These are phyloP conservation scores for Salix udensis DNA, from an alignment of 345 rosid species.

Conservation along the genomic window DNA sequence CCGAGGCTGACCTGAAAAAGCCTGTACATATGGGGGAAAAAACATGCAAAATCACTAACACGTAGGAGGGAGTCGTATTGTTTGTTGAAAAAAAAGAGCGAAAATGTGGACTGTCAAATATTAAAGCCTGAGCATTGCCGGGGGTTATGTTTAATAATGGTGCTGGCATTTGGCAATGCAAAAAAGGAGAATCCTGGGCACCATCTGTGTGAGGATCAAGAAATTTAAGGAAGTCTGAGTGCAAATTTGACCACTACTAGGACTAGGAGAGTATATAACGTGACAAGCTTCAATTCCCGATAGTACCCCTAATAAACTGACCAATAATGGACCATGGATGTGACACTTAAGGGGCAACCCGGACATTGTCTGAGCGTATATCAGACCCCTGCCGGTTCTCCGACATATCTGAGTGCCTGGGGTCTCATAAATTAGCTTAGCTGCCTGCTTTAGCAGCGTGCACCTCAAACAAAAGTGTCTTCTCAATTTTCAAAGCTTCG, in stretches of 20 bases:
- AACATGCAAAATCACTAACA: too few relatives aligned
- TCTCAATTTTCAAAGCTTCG: conserved; percentile 2
- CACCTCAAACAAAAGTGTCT: conserved; percentile 7
- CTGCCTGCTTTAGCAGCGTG: conserved; percentile 28
- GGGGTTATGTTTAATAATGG: background rate
- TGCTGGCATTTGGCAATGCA: background rate
- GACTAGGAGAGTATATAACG: conserved; percentile 9
- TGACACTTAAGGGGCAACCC: conserved; percentile 38
- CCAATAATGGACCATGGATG: conserved; percentile 16
- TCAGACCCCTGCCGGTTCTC: conserved; percentile 40
- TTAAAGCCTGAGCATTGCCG: conserved; percentile 18
- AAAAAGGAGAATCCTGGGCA: conserved; percentile 22
- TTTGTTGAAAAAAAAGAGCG: background rate
- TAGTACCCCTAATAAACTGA: conserved; percentile 35
- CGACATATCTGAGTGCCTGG: conserved; percentile 23
- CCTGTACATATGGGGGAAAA: conserved; percentile 39
- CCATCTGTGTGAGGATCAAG: conserved; percentile 15
- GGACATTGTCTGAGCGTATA: conserved; percentile 39
- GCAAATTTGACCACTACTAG: conserved; percentile 32
- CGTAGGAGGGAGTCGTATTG: too few relatives aligned
- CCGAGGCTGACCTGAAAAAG: conserved; percentile 90
- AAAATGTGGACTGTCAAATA: background rate
- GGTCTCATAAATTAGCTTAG: conserved; percentile 8
- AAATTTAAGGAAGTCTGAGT: conserved; percentile 16
- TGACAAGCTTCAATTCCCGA: conserved; percentile 40